These are phyloP conservation scores for Parasitella parasitica DNA, from an alignment of 371 early-diverging fungal genomes.

Conservation along the genomic window DNA sequence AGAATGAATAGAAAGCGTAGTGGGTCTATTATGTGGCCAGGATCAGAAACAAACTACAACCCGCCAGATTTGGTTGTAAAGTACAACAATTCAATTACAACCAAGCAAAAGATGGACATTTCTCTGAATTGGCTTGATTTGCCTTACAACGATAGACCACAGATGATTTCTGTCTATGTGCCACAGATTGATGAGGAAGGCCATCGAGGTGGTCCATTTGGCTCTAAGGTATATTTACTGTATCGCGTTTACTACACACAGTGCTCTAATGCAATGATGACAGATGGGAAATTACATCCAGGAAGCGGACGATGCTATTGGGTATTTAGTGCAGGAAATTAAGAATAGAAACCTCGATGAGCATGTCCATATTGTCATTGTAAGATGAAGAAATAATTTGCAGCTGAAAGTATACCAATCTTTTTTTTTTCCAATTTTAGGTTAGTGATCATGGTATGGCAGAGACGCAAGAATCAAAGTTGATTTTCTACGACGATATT, in stretches of 20 bases:
- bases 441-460: conserved; percentile 96
- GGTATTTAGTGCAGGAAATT: conserved; percentile 58
- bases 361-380: conserved; percentile 79
- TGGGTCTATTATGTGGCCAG: conserved; percentile 90
- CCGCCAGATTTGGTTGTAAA: conserved; percentile 69
- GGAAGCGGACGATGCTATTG: conserved; percentile 68
- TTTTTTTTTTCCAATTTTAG: too few relatives aligned
- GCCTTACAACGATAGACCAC: conserved; percentile 68
- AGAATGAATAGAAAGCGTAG: conserved; percentile 64
- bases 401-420: too few relatives aligned
- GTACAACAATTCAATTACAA: conserved; percentile 48
- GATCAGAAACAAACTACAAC: conserved; percentile 61
- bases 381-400: too few relatives aligned
- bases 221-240: conserved; percentile 54
- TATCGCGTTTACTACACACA: too few relatives aligned
- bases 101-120: conserved; percentile 60
- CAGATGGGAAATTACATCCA: conserved; percentile 62
- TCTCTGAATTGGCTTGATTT: conserved; percentile 79
- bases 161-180: conserved; percentile 77
- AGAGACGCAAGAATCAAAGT: conserved; percentile 42
- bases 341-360: conserved; percentile 56
- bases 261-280: too few relatives aligned
- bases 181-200: conserved; percentile 84
- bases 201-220: conserved; percentile 78
- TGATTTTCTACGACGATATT: conserved; percentile 78